Base-by-base conservation (phyloP, 805 yeast species). In the Candida namnaoensis region DNA sequence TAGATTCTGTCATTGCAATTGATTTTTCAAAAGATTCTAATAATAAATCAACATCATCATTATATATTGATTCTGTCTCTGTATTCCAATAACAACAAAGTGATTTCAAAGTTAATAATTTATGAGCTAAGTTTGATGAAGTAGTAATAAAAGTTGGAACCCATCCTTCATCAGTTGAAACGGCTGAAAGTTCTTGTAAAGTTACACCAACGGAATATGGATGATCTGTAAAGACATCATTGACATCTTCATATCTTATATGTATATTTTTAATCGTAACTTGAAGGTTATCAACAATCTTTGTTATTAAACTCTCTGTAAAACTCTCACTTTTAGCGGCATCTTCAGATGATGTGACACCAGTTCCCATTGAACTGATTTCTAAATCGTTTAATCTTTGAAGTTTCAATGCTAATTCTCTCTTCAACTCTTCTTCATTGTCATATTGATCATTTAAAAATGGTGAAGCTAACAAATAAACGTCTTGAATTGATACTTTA, bases 261-360 rank as follows among this genome's bases (percentile, higher is more conserved):
- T 93, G 99, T 47, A 93, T 93, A 56, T 87, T 88, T 52, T 81
- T 86, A 48, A 93, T 86, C 2, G 95, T 85, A 11, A 93, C 74
- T 60, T 93, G 99, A 41, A 95, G 65, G 56, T 93, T 93, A 60
- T 93, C 98, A 24, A 91, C 82, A 48, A 93, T 82, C 58, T 95
- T 95, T 1, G 96, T 84, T 7, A 88, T 72, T 44, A 93, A 69
- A 36, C 88, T 79, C 51, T 88, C 96, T 11, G 95, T 80, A 60
- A 93, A 93, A 34, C 88, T 72, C 58, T 88, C 91, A 58, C 80
- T 84, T 42, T 78, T 69, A 9, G 71, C 71, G 26, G 67, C 52
- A 37, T 64, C 69, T 25, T 62, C 66, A 14, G 55, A 52, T 1
- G 62, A 51, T 10, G 56, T 52, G 12, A 58, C 52, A 1, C 74